Base-by-base conservation (phyloP, 192 early-diverging fungal genomes). In the Podila verticillata region DNA sequence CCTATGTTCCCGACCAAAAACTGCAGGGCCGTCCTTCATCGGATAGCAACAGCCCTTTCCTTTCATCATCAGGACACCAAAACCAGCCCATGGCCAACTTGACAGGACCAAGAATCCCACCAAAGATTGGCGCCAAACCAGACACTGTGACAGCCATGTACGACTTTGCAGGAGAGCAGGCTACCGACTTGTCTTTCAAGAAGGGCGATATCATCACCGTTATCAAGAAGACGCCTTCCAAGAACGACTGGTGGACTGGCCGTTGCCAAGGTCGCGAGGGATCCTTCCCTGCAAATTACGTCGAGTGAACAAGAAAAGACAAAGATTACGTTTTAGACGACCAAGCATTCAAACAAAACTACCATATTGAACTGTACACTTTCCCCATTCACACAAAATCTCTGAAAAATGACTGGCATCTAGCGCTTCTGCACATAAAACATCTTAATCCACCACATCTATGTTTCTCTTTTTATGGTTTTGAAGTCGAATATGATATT, bases 241-340 rank as follows among this genome's bases (percentile, higher is more conserved):
- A 74, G 51, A 91, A 95, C 75, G 93, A 95, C 73, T 98, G 96
- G 96, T 98, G 96, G 96, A 87, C 87, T n/a, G 96, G 96, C 24
- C 72, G 60, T 34, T 82, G 89, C 68, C 84, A 87, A 35, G 92
- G 90, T 48, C 65, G 68, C 51, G 81, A 74, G 31, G 95, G 94
- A 3, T 12, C 57, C 3, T 69, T 69, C 47, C 67, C 67, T 30
- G 57, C 56, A 20, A 69, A 69, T 26, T 69, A 69, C 48, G 34
- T 39, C 44, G 56, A 48, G 28, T 61, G 26, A 47, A n/a, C n/a
- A n/a, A n/a, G n/a, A n/a, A n/a, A n/a, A 44, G 39, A 44, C 9
- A 36, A 36, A 8, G 4, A 2, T 39, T 39, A 5, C 6, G 9
- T 39, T 13, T 39, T 39, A 8, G 36, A 39, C 39, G 13, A 10